These are phyloP conservation scores for Nothomitra cinnamomea DNA, from an alignment of 2,329 filamentous ascomycete species.

Conservation along the genomic window DNA sequence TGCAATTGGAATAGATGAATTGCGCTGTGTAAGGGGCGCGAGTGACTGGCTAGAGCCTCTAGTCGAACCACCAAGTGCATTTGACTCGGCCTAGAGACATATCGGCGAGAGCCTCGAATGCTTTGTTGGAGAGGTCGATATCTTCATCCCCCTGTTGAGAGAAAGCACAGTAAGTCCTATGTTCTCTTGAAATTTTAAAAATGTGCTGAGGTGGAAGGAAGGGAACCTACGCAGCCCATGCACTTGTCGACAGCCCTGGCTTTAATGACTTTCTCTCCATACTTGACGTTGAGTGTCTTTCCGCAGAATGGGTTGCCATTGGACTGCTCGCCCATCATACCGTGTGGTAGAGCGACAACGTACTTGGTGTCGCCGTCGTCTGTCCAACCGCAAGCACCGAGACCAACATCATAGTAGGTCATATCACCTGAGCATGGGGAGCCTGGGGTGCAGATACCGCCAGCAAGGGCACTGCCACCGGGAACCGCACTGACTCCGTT, in stretches of 20 bases:
- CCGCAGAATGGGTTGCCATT: constrained; percentile 58
- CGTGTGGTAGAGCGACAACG: constrained; percentile 51
- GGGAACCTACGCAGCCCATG: constrained; percentile 45
- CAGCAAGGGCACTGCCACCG: constrained; percentile 6
- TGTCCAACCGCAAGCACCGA: constrained; percentile 50
- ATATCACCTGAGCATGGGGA: constrained; percentile 40
- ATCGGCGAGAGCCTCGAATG: constrained; percentile 22
- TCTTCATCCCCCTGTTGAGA: constrained; percentile 4
- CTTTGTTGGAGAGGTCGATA: constrained; percentile 17
- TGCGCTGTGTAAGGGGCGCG: background rate
- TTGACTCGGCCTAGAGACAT: constrained; percentile 24
- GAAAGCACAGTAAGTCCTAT: background rate
- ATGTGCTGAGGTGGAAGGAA: constrained; percentile 38
- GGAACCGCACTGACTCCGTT: constrained; percentile 5
- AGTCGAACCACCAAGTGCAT: constrained; percentile 32
- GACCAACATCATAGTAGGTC: constrained; percentile 56
- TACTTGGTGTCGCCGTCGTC: constrained; percentile 37
- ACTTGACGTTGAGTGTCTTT: constrained; percentile 45
- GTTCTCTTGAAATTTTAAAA: constrained; percentile 19
- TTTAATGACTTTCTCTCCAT: constrained; percentile 38
- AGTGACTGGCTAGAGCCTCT: constrained; percentile 2
- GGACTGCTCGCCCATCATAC: constrained; percentile 44
- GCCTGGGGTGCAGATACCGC: constrained; percentile 18
- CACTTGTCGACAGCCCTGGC: constrained; percentile 60
- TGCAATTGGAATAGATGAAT: background rate